Base-by-base conservation (phyloP, 2,329 filamentous ascomycete species). In the Tolypocladium cylindrosporum region DNA sequence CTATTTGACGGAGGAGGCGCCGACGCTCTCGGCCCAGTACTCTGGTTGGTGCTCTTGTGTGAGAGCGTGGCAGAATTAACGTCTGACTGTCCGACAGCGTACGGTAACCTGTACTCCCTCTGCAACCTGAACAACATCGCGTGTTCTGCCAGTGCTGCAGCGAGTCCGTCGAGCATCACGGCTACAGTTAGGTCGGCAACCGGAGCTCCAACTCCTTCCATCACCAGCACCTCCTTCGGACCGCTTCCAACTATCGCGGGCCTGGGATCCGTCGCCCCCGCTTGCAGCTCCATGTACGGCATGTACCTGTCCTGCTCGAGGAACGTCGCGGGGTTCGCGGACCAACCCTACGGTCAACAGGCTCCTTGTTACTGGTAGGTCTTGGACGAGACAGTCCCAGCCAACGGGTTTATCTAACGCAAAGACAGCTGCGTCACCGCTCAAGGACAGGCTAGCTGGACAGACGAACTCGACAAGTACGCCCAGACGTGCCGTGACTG, bases 301-400 rank as follows among this genome's bases (percentile, higher is more conserved):
- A 55, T 70, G 54, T 70, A 64, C 55, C 56, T 57, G 24, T 67
- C 67, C 2, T 71, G 69, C 58, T 63, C 61, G 43, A 58, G 45
- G 11, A 56, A 63, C 42, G 64, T 66, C 27, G 57, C 57, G 6
- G 61, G 62, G 24, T 72, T 71, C 59, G 61, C 62, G n/a, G 45
- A 60, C 5, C 57, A 69, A 27, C 65, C 65, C 27, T 64, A 56
- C 57, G 61, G 53, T 24, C 62, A 67, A 37, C 69, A 71, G 53
- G 69, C 70, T 21, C 60, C 63, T 21, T 72, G 70, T 63, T 71
- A 69, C 62, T 71, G 70, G 70, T 71, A 55, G 59, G 68, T 14
- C 2, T 7, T 36, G 19, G 21, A 21, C 31, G 10, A 37, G 7
- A n/a, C 14, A 4, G 8, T 21, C 19, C 7, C 19, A 0, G 19